These are phyloP conservation scores for Wakefieldia striispora DNA, from an alignment of 768 basidiomycete genomes.

Conservation along the genomic window DNA sequence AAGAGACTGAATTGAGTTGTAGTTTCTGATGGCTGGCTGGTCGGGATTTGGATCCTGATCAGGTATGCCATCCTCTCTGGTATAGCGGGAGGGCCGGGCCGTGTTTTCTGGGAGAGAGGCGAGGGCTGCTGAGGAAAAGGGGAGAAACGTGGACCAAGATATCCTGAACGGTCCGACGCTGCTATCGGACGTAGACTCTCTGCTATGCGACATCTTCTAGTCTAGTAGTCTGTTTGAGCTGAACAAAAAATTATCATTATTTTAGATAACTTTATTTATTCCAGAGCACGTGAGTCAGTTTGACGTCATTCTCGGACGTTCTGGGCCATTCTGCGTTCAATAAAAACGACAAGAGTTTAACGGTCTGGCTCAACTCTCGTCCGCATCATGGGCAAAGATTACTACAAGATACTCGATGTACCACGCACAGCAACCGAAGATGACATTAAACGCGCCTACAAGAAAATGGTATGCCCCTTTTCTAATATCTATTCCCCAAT, in stretches of 20 bases:
- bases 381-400: slow-evolving; percentile 72
- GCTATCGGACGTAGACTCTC: slow-evolving; percentile 9
- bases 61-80: slow-evolving; percentile 73
- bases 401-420: slow-evolving; percentile 83
- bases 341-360: background rate
- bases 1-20: slow-evolving; percentile 66
- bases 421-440: slow-evolving; percentile 73
- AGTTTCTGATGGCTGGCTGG: slow-evolving; percentile 65
- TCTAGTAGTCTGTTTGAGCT: too few relatives aligned
- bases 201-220: slow-evolving; percentile 17
- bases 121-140: slow-evolving; percentile 68
- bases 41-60: slow-evolving; percentile 42
- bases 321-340: slow-evolving; percentile 33
- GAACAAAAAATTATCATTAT: background rate
- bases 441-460: slow-evolving; percentile 92
- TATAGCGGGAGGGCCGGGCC: slow-evolving; percentile 46
- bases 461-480: slow-evolving; percentile 69
- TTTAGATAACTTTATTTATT: background rate
- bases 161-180: slow-evolving; percentile 41
- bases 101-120: slow-evolving; percentile 44
- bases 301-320: slow-evolving; percentile 34
- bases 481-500: background rate
- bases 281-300: slow-evolving; percentile 5
- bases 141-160: slow-evolving; percentile 64
- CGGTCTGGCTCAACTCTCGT: background rate